Evolutionary conservation across 1,284 basidiomycete species (phyloP).

Genomic region (Moesziomyces sp.): DNA sequence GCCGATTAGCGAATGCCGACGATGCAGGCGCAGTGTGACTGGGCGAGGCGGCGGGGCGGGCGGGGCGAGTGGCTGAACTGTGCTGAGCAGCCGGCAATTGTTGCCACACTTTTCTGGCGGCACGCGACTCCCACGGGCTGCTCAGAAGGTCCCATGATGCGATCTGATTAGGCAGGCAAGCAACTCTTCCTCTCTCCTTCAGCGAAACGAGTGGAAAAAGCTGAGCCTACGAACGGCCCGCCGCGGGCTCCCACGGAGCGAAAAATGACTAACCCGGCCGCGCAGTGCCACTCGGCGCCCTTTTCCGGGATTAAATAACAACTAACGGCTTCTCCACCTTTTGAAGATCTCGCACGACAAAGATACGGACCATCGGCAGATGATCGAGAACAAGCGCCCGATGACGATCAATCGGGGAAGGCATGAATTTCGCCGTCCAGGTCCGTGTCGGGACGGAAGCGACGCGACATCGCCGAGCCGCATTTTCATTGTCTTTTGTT

Average conservation of each 20-base stretch:
- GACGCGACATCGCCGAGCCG: too few species aligned
- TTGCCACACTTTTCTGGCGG: background rate
- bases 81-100: background rate
- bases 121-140: background rate
- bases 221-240: too few species aligned
- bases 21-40: background rate
- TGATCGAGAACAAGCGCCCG: too few species aligned
- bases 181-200: too few species aligned
- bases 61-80: background rate
- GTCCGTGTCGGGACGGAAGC: too few species aligned
- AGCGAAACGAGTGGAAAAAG: background rate
- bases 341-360: too few species aligned
- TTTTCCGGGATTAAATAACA: background rate
- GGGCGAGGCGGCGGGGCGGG: background rate
- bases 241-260: background rate
- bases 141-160: background rate
- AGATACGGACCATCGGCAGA: too few species aligned
- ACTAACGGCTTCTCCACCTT: background rate
- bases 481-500: too few species aligned
- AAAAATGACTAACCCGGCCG: background rate
- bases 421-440: too few species aligned
- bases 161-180: background rate
- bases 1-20: constrained; percentile 15
- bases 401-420: too few species aligned
- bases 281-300: too few species aligned